Evolutionary conservation across 768 basidiomycete species (phyloP).

Genomic region (Pulveroboletus ravenelii): DNA sequence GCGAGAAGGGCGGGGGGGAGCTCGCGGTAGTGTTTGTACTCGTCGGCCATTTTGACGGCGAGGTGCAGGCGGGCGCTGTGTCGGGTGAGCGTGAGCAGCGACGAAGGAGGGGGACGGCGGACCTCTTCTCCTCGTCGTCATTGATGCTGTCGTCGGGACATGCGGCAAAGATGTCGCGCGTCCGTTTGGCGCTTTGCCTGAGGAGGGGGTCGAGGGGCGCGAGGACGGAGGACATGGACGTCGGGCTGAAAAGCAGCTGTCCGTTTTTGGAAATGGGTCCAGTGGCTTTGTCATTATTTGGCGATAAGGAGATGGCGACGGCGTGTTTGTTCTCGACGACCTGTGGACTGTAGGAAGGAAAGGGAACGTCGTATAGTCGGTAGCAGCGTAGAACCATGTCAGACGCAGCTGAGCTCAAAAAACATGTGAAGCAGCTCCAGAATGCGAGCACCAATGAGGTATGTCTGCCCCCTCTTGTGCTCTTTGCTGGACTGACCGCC

Average conservation of each 20-base stretch:
- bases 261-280: slow-evolving; percentile 6
- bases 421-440: slow-evolving; percentile 77
- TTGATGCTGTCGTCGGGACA: slow-evolving; percentile 47
- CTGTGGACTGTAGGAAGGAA: not conserved
- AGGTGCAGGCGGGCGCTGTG: slow-evolving; percentile 61
- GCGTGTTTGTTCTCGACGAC: not conserved
- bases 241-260: not conserved
- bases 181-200: slow-evolving; percentile 62
- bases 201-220: too few relatives aligned
- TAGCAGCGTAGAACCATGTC: slow-evolving; percentile 30
- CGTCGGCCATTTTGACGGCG: slow-evolving; percentile 82
- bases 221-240: slow-evolving; percentile 32
- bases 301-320: not conserved
- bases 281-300: slow-evolving; percentile 21
- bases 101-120: slow-evolving; percentile 7
- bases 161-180: slow-evolving; percentile 64
- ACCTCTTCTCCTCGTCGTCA: slow-evolving; percentile 70
- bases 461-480: slow-evolving; percentile 21
- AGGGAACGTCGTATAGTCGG: slow-evolving; percentile 3
- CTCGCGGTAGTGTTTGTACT: slow-evolving; percentile 82
- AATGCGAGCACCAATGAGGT: slow-evolving; percentile 54
- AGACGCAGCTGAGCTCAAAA: slow-evolving; percentile 60
- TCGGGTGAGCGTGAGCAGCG: not conserved
- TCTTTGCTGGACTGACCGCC: not conserved
- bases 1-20: slow-evolving; percentile 76